Evolutionary conservation across 495 filamentous ascomycete species (phyloP), one percentile per base, ranked within the genome.

Genomic region (Podospora anserina): DNA sequence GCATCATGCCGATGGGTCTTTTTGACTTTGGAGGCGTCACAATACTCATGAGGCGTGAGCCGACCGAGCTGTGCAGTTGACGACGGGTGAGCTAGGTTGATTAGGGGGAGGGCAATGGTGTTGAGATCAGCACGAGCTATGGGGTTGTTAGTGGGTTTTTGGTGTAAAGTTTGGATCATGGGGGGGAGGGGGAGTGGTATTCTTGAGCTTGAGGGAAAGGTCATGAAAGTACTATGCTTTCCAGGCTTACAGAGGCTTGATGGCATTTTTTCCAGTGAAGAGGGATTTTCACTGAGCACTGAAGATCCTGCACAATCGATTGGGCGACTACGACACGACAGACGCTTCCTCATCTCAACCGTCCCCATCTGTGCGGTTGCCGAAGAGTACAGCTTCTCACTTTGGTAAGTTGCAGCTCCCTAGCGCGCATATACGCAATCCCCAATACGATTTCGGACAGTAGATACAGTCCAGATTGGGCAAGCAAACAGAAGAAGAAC

Each of bases 111-210:
- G 13, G 39, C 6, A 2, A 49, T 49, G 39, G 39, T 49, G 39
- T 16, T 49, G 39, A 49, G 59, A 61, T 61, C 59, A 61, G 59
- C 59, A 23, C 59, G 59, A 32, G 18, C 59, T 61, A 61, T 49
- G 39, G 39, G 2, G 39, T 7, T 61, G 59, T 26, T 26, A 28
- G 59, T 61, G 59, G 19, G 16, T 18, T 7, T 7, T 59, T 20
- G 19, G 56, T 59, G 5, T 6, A 61, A 11, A 30, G 26, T 61
- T 18, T 61, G 30, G 56, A 49, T 49, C 39, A 13, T 49, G 13
- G 2, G 39, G 32, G 13, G 13, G 39, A 49, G 39, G 13, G 9
- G 2, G 15, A 49, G 39, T 49, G 39, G 30, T 49, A 11, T 49
- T 49, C 39, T 18, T 49, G 5, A 49, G 13, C 39, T 13, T 3